Evolutionary conservation across 2,329 filamentous ascomycete species (phyloP).

Genomic region (Penicillium freii): DNA sequence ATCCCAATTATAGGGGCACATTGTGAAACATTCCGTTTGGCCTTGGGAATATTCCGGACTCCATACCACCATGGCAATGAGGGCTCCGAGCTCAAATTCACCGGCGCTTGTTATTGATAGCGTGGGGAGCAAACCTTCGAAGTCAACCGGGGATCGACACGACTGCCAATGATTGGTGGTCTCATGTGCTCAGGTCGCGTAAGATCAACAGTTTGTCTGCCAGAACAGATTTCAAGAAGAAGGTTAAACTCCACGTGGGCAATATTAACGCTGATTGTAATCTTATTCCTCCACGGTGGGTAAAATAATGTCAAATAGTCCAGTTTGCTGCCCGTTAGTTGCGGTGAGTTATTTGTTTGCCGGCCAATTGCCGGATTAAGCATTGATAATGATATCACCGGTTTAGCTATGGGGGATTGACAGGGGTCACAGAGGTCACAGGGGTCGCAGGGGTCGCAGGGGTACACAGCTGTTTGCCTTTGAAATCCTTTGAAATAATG

Average conservation of each 20-base stretch:
- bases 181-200: neutral
- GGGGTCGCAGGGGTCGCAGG: too few species aligned
- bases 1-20: too few species aligned
- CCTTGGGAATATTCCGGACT: too few species aligned
- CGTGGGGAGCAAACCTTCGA: neutral
- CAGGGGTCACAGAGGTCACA: neutral
- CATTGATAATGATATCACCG: neutral
- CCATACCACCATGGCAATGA: too few species aligned
- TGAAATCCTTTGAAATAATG: too few species aligned
- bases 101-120: too few species aligned
- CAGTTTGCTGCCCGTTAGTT: neutral
- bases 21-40: too few species aligned
- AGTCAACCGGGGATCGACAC: neutral
- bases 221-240: neutral
- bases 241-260: neutral
- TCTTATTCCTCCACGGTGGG: neutral
- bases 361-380: neutral
- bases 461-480: too few species aligned
- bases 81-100: too few species aligned
- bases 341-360: neutral
- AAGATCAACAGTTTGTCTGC: neutral
- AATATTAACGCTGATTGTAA: neutral
- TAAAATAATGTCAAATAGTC: neutral
- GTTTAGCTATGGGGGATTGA: neutral
- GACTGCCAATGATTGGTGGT: neutral